Base-by-base conservation (phyloP, 148 eudicot genomes). In the Camellia granthamiana region DNA sequence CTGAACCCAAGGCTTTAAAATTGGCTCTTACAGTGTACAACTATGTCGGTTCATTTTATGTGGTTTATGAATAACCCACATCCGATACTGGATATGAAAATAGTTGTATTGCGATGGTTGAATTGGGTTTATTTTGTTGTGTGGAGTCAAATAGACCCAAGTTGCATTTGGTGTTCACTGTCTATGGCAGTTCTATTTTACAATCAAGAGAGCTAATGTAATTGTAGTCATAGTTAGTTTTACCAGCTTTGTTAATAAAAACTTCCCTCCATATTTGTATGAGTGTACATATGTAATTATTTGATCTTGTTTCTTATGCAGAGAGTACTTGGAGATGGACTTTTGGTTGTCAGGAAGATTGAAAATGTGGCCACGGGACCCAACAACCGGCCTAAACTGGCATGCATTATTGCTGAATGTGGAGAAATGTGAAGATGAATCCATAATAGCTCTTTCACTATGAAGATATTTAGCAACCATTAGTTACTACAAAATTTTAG, bases 251-350 rank as follows among this genome's bases (percentile, higher is more conserved):
- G 49, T 30, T 41, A 41, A 15, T 19, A 3, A 41, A 41, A 41
- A 41, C 51, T 56, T 56, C 2, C 7, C 63, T 11, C 21, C 51
- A 14, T 41, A 7, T 77, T 15, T 2, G 38, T 30, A 1, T 30
- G 38, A 0, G 14, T 12, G 3, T 41, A 66, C 0, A 10, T 10
- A 3, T 67, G 14, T 52, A 78, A 68, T 54, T 54, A 1, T 52
- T 54, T 38, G 64, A 52, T 76, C 68, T 43, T 81, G 60, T 47
- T 49, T 79, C 65, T 19, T 21, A 73, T 87, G 86, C 92, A 94
- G 97, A 87, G 96, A 81, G 98, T 95, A 63, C 85, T 93, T 38
- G 98, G 98, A 78, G 98, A 95, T 82, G 98, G 98, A 19, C 92
- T 95, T 42, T 84, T 95, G 84, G 92, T 91, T 21, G 86, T 95